Evolutionary conservation across 148 eudicot genomes (phyloP), one percentile per base, ranked within the genome.

Genomic region (Linanthus parryae): DNA sequence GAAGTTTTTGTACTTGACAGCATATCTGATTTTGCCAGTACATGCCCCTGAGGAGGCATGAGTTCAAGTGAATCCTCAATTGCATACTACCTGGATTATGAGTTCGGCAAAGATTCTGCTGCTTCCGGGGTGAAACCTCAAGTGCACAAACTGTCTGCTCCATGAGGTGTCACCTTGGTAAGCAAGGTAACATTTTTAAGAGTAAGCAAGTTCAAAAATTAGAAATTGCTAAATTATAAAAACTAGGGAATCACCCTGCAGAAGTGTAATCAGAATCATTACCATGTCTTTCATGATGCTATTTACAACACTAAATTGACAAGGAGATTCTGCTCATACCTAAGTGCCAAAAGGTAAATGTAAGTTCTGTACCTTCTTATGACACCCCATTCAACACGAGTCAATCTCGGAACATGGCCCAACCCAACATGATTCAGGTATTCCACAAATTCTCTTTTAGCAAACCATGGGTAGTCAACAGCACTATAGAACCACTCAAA

Each of bases 331-430:
- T n/a, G n/a, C n/a, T n/a, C 25, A 33, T 61, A 31, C 35, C 52
- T 17, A 52, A 20, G 20, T 17, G 25, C 8, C 13, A 44, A 30
- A 62, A 5, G 21, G 25, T n/a, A 8, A 48, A 35, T 9, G 18
- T 27, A 53, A 66, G n/a, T 10, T 8, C 35, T 23, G 40, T 78
- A 92, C 99, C 99, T 94, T 72, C 96, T 78, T 63, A 94, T 84
- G 76, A 94, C 99, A 70, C 94, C 84, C 99, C 99, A 94, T 65
- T 94, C 99, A 51, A 88, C 99, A 70, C 87, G 96, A 29, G 99
- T 94, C 61, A 94, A 64, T 77, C 95, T 94, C 45, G 96, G 99
- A 70, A 94, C 81, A 56, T 94, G 95, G 42, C 96, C 99, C 64
- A 94, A 68, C 38, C 96, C 99, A 68, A 94, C 99, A 74, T 94